A percentile compares a stretch with the other conserved stretches of the same genome.
Conservation (phyloP, 371 early-diverging fungal species). For the Rhizopus delemar region DNA sequence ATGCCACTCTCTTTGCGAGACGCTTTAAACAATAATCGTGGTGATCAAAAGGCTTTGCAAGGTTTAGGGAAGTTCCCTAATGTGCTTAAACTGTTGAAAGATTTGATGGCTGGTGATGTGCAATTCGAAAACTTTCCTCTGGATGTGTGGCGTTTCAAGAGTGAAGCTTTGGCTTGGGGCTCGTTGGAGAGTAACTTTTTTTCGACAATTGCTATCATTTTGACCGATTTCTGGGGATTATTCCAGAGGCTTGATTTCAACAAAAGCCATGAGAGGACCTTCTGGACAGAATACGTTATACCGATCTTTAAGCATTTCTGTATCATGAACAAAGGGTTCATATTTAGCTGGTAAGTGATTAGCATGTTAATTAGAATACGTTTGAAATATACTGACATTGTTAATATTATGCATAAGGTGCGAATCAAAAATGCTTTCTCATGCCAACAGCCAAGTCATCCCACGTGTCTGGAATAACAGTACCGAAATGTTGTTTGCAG, state of each 20-base stretch:
- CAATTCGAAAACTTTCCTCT: constrained; percentile 7
- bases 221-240: constrained; percentile 8
- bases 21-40: constrained; percentile 13
- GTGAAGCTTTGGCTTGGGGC: constrained; percentile 4
- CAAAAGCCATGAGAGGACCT: constrained; percentile 5
- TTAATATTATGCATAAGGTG: constrained; percentile 16
- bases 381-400: constrained; percentile 4
- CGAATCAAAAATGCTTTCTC: constrained; percentile 15
- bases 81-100: constrained; percentile 8
- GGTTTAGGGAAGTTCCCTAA: constrained; percentile 6
- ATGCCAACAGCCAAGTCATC: constrained; percentile 11
- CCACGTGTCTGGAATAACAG: constrained; percentile 13
- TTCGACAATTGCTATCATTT: constrained; percentile 4
- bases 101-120: constrained; percentile 11
- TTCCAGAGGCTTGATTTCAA: constrained; percentile 6
- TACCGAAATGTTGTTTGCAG: constrained; percentile 10
- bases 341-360: constrained; percentile 7
- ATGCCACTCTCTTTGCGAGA: constrained; percentile 13
- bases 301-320: constrained; percentile 1
- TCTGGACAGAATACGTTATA: constrained; percentile 5
- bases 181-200: constrained; percentile 3
- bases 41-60: constrained; percentile 14
- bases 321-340: constrained; percentile 6
- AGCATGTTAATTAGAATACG: constrained; percentile 4
- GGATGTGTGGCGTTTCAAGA: constrained; percentile 7